Evolutionary conservation across 768 basidiomycete genomes (phyloP), one percentile per base, ranked within the genome.

Genomic region (Mycena chlorophos): DNA sequence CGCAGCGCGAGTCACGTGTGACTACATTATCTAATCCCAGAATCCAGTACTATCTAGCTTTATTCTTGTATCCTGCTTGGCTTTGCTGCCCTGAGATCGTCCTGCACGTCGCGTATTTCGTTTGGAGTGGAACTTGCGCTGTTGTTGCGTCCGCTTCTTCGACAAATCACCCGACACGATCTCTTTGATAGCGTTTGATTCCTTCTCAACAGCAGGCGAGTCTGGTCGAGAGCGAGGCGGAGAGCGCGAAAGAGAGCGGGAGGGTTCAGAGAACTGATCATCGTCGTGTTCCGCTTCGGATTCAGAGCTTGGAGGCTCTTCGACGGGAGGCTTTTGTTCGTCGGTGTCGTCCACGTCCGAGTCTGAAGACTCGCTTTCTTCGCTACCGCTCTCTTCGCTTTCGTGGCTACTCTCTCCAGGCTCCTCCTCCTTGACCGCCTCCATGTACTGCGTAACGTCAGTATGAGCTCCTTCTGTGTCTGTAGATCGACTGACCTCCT

Each of bases 41-140:
- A 84, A 69, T 17, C 81, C 83, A 64, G 77, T 74, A 49, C 73
- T 74, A 64, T 87, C 87, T 38, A 82, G 47, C 63, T 82, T 85
- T 12, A 91, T 79, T 55, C 82, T 76, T 27, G 72, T 80, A 64
- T 93, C 89, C 65, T 86, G 84, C 72, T 92, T 95, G 52, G 86
- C 86, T 68, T 95, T 95, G 68, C 89, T 92, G 20, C 93, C 93
- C 61, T 86, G 84, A 22, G 84, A 75, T 34, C 90, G 76, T 23
- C 89, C 89, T 26, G 78, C 82, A 52, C 83, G 77, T 51, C 82
- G 79, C 3, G 77, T 77, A 5, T 80, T 78, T 58, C 85, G 82
- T 70, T 87, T 90, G 1, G 89, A 84, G 73, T 95, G 93, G 67
- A 89, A 82, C 68, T 90, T 91, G 54, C 81, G 78, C 65, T 88